Base-by-base conservation (phyloP, 768 basidiomycete species). In the Xerocomellus amylosporus region DNA sequence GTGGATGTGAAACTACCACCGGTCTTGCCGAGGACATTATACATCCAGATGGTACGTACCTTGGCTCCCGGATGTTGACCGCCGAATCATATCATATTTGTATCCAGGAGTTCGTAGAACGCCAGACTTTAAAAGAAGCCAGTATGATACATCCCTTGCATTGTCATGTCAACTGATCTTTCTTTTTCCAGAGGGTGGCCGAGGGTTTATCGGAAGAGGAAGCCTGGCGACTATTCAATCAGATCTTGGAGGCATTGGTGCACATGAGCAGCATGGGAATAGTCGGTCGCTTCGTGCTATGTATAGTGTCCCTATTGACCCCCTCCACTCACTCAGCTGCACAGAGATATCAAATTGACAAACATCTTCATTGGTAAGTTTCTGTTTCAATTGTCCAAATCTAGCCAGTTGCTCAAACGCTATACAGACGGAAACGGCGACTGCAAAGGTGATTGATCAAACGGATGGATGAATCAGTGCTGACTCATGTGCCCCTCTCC, bases 261-360 rank as follows among this genome's bases (percentile, higher is more conserved):
- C 90, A 97, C 60, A 93, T 97, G 85, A 86, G 90, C 1, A 85
- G 83, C 24, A 76, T 89, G 52, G 88, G 90, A n/a, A 94, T 98
- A 63, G 87, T 89, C 22, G 54, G 85, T 76, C 14, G 3, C n/a
- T 48, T 52, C 28, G 8, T 46, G 46, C 51, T 9, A 5, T 14
- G n/a, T 28, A 17, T 19, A 15, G 13, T 39, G 28, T 52, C 59
- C 42, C 7, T 50, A 41, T 46, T 48, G 34, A 68, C 38, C 10
- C 4, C 6, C 17, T 34, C 24, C 77, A 77, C 71, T 20, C 38
- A n/a, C 38, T n/a, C 49, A 84, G 82, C 71, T 92, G 49, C 89
- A 92, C 71, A 77, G 90, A 47, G 94, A 97, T 68, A 90, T 98
- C 68, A 98, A 98, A 68, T 74, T 93, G 14, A 90, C 88, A 0